These are phyloP conservation scores for Dalbergia cochinchinensis DNA, from an alignment of 306 rosid genomes.

Conservation along the genomic window DNA sequence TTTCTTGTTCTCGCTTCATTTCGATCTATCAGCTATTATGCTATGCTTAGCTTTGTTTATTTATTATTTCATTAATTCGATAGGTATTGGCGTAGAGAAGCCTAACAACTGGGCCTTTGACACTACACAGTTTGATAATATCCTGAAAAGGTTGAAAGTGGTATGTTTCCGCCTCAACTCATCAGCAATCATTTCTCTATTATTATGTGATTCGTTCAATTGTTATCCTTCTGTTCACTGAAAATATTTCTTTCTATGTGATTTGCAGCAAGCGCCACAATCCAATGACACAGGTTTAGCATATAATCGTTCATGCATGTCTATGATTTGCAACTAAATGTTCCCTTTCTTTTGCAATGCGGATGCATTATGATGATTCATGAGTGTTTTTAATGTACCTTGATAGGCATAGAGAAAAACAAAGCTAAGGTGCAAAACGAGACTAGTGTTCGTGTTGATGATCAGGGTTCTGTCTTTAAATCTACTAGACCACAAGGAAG, in stretches of 20 bases:
- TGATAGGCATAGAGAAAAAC: constrained; percentile 48
- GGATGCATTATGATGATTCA: constrained; percentile 34
- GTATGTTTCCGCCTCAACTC: constrained; percentile 47
- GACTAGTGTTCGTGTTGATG: constrained; percentile 46
- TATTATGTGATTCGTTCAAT: background rate
- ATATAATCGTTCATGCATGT: background rate
- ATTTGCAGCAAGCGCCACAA: constrained; percentile 72
- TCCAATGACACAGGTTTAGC: constrained; percentile 61
- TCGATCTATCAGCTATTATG: background rate
- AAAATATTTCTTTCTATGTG: constrained; percentile 6
- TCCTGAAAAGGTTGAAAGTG: constrained; percentile 96
- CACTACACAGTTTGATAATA: constrained; percentile 85
- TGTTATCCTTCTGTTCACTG: background rate
- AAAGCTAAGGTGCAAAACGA: constrained; percentile 53
- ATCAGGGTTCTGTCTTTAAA: constrained; percentile 56
- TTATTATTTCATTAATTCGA: background rate
- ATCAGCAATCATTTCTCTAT: background rate
- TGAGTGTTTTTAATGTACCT: background rate
- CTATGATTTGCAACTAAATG: constrained; percentile 16
- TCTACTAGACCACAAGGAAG: constrained; percentile 94
- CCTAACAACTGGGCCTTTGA: constrained; percentile 96
- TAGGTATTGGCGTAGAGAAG: constrained; percentile 91
- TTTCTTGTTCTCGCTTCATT: background rate
- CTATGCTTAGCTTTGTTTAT: background rate
- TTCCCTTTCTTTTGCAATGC: background rate